phyloP scores from a whole-genome alignment of 495 filamentous ascomycete species.

The Penicillium egyptiacum region DNA sequence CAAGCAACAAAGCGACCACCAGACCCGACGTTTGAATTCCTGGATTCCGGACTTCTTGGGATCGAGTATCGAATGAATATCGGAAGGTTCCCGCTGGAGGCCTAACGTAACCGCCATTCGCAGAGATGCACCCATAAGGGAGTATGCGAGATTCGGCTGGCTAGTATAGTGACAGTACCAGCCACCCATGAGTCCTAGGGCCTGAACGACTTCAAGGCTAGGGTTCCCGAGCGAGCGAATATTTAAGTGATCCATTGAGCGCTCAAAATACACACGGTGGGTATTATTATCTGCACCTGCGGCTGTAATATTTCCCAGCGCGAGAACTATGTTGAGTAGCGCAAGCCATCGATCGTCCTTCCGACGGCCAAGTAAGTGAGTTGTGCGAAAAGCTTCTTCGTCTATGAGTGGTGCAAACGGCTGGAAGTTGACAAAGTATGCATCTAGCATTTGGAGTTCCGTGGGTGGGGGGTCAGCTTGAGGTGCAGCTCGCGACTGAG shows the following conservation, averaged over 20 bases:
- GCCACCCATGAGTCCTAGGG: constrained; percentile 68
- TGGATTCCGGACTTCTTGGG: constrained; percentile 37
- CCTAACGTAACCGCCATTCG: constrained; percentile 38
- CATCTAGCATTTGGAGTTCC: constrained; percentile 54
- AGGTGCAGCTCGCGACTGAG: constrained; percentile 1
- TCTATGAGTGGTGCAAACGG: constrained; percentile 69
- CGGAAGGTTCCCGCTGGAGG: constrained; percentile 19
- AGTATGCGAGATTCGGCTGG: constrained; percentile 68
- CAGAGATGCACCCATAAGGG: constrained; percentile 42
- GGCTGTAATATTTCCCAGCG: constrained; percentile 68
- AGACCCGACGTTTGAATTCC: constrained; percentile 63
- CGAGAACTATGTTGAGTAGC: constrained; percentile 71
- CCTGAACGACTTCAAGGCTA: constrained; percentile 69
- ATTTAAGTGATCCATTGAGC: constrained; percentile 63
- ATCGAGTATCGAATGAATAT: constrained; percentile 11
- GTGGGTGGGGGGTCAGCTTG: constrained; percentile 6
- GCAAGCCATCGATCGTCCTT: constrained; percentile 66
- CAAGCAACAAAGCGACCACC: constrained; percentile 72
- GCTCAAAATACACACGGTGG: constrained; percentile 68
- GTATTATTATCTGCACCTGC: constrained; percentile 66
- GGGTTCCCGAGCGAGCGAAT: constrained; percentile 58
- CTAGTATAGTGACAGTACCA: constrained; percentile 81
- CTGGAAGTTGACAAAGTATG: constrained; percentile 69
- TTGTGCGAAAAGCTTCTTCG: constrained; percentile 62
- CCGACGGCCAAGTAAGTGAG: constrained; percentile 50